Base-by-base conservation (phyloP, 1,284 basidiomycete genomes). In the Ceratobasidium sp. region DNA sequence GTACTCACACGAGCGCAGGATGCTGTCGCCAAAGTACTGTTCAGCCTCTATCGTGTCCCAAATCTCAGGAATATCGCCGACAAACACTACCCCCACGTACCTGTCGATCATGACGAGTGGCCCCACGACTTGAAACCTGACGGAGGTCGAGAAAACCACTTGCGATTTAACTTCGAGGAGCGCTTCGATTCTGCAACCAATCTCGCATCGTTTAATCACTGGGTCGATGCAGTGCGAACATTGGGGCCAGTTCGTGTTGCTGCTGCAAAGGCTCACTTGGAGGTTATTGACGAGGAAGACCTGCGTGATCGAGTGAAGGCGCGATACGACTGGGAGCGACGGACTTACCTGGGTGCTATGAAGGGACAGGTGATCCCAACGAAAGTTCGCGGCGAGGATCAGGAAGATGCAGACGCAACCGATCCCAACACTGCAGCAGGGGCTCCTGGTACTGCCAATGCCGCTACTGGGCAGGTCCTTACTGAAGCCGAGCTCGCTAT, bases 41-140 rank as follows among this genome's bases (percentile, higher is more conserved):
- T 31, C 36, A 57, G 29, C 56, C 6, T 57, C 29, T 57, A 57
- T 17, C 56, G 56, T 22, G 56, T 57, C 56, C n/a, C 31, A 11
- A 57, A 57, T 17, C 36, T 57, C 56, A 57, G 36, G 29, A 57
- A 57, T 24, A 57, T 57, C 7, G 56, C 31, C 2, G 56, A 57
- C 36, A 57, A 57, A 17, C 56, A 57, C 56, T 57, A 57, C 29
- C 56, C 56, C 7, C 31, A 57, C 56, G 31, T 57, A 57, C 56
- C 56, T 11, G 15, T 36, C 14, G 56, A 57, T 33, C 56, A 57
- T 17, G 56, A 57, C 7, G 56, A 57, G n/a, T 57, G 56, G 56
- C 56, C 56, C 7, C 56, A 57, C 22, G n/a, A 6, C 17, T 15
- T 36, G 19, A 57, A 57, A 31, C 29, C 29, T 17, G 31, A 57